phyloP scores from a whole-genome alignment of 352 stramenopile genomes.

The Phytopythium kandeliae region DNA sequence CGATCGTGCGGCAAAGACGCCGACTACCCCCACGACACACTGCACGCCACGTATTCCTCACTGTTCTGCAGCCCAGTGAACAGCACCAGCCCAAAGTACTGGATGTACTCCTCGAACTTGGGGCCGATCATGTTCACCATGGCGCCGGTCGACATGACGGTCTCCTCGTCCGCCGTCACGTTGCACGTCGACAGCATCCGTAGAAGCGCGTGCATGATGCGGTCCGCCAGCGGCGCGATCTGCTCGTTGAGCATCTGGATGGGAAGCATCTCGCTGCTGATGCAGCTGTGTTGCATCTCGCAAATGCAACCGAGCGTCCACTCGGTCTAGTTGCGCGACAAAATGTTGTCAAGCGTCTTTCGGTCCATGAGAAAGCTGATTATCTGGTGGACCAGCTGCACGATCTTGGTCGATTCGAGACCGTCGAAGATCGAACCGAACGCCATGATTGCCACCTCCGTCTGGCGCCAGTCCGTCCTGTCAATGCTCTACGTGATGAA shows the following conservation, averaged over 20 bases:
- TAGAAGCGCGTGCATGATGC: conserved; percentile 94
- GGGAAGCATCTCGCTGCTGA: conserved; percentile 89
- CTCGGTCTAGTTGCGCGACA: conserved; percentile 95
- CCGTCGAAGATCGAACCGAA: conserved; percentile 96
- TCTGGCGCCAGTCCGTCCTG: conserved; percentile 91
- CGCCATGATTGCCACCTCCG: conserved; percentile 96
- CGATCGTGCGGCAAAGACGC: conserved; percentile 94
- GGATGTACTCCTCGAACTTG: conserved; percentile 96
- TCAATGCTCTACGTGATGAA: conserved; percentile 96
- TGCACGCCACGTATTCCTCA: conserved; percentile 96
- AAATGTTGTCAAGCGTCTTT: conserved; percentile 87
- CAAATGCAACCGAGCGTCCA: conserved; percentile 96
- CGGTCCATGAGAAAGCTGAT: conserved; percentile 92
- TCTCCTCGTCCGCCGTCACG: conserved; percentile 93
- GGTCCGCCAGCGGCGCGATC: conserved; percentile 86
- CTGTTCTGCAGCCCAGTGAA: conserved; percentile 92
- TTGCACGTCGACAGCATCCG: conserved; percentile 93
- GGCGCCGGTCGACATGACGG: conserved; percentile 92
- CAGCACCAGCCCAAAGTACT: conserved; percentile 89
- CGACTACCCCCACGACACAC: conserved; percentile 92
- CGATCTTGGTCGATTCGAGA: conserved; percentile 87
- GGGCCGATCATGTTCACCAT: conserved; percentile 91
- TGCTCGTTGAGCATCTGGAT: conserved; percentile 90
- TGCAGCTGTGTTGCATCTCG: conserved; percentile 90
- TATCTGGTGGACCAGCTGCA: conserved; percentile 87